Evolutionary conservation across 1,139 yeast species (phyloP), one percentile per base, ranked within the genome.

Genomic region (Hyphopichia fennica): DNA sequence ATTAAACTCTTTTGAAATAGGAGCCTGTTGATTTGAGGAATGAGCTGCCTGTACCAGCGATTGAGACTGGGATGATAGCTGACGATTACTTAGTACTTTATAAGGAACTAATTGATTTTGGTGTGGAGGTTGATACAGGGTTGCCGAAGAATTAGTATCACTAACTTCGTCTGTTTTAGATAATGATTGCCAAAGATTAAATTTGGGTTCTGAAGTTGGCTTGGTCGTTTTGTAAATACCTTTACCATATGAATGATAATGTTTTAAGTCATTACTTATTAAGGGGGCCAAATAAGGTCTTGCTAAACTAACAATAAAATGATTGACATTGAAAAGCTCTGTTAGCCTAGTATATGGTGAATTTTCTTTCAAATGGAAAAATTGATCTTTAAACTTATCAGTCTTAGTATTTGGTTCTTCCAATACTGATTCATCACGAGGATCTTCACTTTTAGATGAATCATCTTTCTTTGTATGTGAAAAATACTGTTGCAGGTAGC

Each of bases 261-360:
- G 95, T 53, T 84, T 84, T 56, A 89, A 75, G 56, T 90, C 97
- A 49, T 88, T 86, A 31, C 87, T 82, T 38, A 93, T 77, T 40
- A 91, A 69, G 0, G 98, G 97, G 0, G 97, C 96, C 51, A 91
- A 69, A 56, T 93, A 91, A 0, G 98, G 97, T 46, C 97, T 77
- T 11, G 98, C 96, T 51, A 91, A 72, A 28, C 96, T 87, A 0
- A 90, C 89, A 20, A 93, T 75, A 56, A 89, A 91, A 61, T 90
- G 95, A 63, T 93, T 93, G 18, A 93, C 98, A 56, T 93, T 93
- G 68, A 91, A 93, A 45, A 91, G 73, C 59, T 93, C 98, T 0
- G 97, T 87, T 39, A 93, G 75, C 45, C 96, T 71, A 0, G 95
- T 87, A 60, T 91, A 93, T 0, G 96, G 95, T 6, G 88, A 81